Conservation (phyloP, 2,329 filamentous ascomycete genomes). For the Hymenoscyphus occultus region DNA sequence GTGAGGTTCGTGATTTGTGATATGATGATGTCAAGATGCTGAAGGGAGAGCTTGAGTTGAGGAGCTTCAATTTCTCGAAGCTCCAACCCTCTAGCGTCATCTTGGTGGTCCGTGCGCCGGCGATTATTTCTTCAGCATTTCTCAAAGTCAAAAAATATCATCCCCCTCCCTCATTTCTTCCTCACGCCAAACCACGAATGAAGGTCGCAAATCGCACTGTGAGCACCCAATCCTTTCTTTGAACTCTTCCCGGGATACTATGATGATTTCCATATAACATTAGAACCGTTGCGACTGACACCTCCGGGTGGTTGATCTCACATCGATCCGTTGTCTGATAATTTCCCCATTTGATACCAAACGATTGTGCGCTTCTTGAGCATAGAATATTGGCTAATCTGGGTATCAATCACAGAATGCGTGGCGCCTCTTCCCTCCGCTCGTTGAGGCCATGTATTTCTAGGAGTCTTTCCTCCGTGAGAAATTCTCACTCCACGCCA, state of each 20-base stretch:
- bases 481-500: slow-evolving; percentile 8
- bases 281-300: slow-evolving; percentile 61
- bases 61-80: slow-evolving; percentile 25
- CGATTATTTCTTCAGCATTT: background rate
- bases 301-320: slow-evolving; percentile 51
- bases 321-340: slow-evolving; percentile 48
- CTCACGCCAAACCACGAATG: background rate
- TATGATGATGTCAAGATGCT: background rate
- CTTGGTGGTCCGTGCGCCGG: background rate
- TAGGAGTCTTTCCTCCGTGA: slow-evolving; percentile 44
- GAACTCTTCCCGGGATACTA: slow-evolving; percentile 24
- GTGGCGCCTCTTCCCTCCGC: slow-evolving; percentile 42
- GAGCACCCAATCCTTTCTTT: slow-evolving; percentile 15
- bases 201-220: slow-evolving; percentile 14
- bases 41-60: slow-evolving; percentile 5
- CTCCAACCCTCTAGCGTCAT: slow-evolving; percentile 23
- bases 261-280: slow-evolving; percentile 52
- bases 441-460: slow-evolving; percentile 57
- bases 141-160: background rate
- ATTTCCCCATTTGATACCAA: slow-evolving; percentile 12
- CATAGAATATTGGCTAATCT: slow-evolving; percentile 14
- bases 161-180: background rate
- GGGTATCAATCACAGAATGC: slow-evolving; percentile 42
- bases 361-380: slow-evolving; percentile 1
- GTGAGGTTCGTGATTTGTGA: background rate